Percentiles rank a stretch among this genome's conserved stretches.
Conservation (phyloP, 768 basidiomycete species). For the Termitomyces sp. region DNA sequence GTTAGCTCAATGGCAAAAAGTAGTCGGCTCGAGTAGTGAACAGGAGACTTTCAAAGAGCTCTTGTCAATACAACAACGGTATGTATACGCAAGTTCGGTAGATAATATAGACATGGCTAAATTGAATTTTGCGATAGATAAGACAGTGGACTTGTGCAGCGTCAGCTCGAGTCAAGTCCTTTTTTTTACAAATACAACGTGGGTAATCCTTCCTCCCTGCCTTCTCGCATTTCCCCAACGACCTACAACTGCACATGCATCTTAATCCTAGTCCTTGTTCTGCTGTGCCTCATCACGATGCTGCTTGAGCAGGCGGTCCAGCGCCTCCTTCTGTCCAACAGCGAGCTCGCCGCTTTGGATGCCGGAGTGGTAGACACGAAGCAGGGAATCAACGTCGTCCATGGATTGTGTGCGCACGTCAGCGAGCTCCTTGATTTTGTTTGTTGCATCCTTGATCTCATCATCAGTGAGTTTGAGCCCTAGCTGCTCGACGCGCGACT, state of each 20-base stretch:
- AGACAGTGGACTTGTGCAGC: background rate
- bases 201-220: background rate
- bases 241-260: background rate
- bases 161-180: slow-evolving; percentile 4
- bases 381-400: slow-evolving; percentile 97
- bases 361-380: slow-evolving; percentile 93
- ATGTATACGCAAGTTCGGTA: background rate
- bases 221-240: background rate
- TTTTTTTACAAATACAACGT: slow-evolving; percentile 17
- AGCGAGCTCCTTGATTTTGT: slow-evolving; percentile 99
- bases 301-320: slow-evolving; percentile 80
- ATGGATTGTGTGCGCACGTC: slow-evolving; percentile 98
- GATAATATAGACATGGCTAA: background rate
- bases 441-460: slow-evolving; percentile 96
- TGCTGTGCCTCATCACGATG: slow-evolving; percentile 41
- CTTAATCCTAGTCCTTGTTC: slow-evolving; percentile 1
- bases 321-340: slow-evolving; percentile 89
- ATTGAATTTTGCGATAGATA: slow-evolving; percentile 3
- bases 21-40: background rate
- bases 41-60: background rate
- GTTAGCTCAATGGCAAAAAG: background rate
- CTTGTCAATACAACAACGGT: background rate
- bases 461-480: slow-evolving; percentile 87
- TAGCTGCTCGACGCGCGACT: slow-evolving; percentile 97
- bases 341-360: slow-evolving; percentile 89